Percentiles rank a stretch among this genome's conserved stretches.
These are phyloP conservation scores for Penicillium paradoxum DNA, from an alignment of 495 filamentous ascomycete species.

Conservation along the genomic window DNA sequence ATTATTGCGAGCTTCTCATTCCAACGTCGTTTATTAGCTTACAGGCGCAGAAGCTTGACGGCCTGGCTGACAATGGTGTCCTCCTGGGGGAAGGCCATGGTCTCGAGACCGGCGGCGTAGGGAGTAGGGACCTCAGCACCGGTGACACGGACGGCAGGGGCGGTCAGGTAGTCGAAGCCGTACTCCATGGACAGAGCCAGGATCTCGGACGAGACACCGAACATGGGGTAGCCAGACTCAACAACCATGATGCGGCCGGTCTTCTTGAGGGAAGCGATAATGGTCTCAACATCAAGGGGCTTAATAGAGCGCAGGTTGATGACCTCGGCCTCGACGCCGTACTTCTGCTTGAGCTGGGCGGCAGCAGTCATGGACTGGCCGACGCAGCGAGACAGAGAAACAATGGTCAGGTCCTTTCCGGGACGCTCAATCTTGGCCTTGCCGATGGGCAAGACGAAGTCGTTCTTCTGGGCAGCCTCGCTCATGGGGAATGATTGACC, in stretches of 20 bases:
- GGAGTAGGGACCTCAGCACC: conserved; percentile 96
- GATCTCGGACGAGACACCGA: conserved; percentile 87
- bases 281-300: conserved; percentile 90
- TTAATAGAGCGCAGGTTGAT: conserved; percentile 97
- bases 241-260: conserved; percentile 86
- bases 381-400: conserved; percentile 89
- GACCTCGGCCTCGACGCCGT: conserved; percentile 92
- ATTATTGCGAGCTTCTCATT: conserved; percentile 24
- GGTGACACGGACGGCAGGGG: conserved; percentile 86
- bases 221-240: conserved; percentile 93
- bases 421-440: conserved; percentile 98
- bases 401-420: conserved; percentile 94
- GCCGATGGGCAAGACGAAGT: conserved; percentile 93
- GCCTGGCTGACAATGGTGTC: conserved; percentile 75
- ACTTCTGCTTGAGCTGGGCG: conserved; percentile 86
- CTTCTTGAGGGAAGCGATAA: conserved; percentile 97
- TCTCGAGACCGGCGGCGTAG: conserved; percentile 82
- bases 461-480: conserved; percentile 86
- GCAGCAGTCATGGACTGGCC: conserved; percentile 88
- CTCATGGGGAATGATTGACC: conserved; percentile 93
- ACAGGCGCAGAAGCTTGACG: conserved; percentile 76
- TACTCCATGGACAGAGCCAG: conserved; percentile 95
- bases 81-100: conserved; percentile 88
- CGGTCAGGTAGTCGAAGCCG: conserved; percentile 93
- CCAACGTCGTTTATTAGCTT: conserved; percentile 26